Evolutionary conservation across 2,329 filamentous ascomycete genomes (phyloP), one percentile per base, ranked within the genome.

Genomic region (Cytospora schulzeri): DNA sequence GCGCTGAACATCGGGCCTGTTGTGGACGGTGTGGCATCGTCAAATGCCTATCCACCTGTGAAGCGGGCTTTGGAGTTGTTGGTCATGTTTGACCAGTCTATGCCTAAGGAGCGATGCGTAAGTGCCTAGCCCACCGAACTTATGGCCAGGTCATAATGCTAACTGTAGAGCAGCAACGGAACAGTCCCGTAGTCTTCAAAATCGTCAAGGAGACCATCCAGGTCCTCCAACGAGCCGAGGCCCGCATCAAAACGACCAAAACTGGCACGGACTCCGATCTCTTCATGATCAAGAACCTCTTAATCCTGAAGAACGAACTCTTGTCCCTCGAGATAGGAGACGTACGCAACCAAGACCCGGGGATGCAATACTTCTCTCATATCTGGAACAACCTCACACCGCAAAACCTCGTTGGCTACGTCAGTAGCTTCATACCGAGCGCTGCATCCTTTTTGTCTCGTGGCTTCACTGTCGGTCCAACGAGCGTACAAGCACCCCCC

Each of bases 301-400:
- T 99, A 57, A 89, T 97, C 57, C 85, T 99, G 59, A 98, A 98
- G 77, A 96, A 97, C 74, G 92, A 97, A 74, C 91, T 99, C 59
- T 88, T 99, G 29, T 93, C 93, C 12, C 93, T 99, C 67, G 95
- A 99, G 78, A 97, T 99, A 69, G 93, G 86, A 59, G 86, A 88
- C 69, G 83, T 87, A 19, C 80, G 85, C 65, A 83, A 83, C 62
- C 80, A 84, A 53, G 76, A 77, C 8, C 74, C 78, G 19, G 78
- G 79, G 5, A 82, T 86, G 79, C 85, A 88, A 69, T 86, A 89
- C 70, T 88, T 89, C 70, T 78, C 81, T 19, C 85, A 85, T 67
- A 88, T 89, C 50, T 89, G 86, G 86, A 85, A 88, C 59, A 85
- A 85, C 0, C 79, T 89, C 15, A 87, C 80, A 70, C 83, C 79